Evolutionary conservation across 31 red algal species (phyloP), one percentile per base, ranked within the genome.

Genomic region (Odonthalia washingtoniensis): DNA sequence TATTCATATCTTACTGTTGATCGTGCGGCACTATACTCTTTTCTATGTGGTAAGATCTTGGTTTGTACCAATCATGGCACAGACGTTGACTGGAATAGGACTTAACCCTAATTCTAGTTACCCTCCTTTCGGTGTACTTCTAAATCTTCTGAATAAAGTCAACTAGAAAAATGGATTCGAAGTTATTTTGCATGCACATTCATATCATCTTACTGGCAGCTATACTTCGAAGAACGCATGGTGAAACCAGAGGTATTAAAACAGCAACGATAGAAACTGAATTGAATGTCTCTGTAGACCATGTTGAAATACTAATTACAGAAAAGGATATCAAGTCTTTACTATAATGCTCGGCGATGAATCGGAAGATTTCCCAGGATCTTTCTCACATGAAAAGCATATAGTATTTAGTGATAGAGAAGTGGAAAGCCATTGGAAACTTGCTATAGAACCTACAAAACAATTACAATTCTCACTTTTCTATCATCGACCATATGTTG

Each of bases 1-100:
- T 16, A 90, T 95, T 5, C 98, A 99, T 84, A 97, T 99, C 17
- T 95, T 85, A 93, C 88, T 93, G 32, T 46, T 99, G 34, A 95
- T 99, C 42, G 89, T 85, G 4, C 87, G 93, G 0, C 92, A 99
- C 73, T 61, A 86, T 34, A 42, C 69, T 34, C 84, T 97, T n/a
- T 99, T 99, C 78, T 97, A 88, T 64, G 82, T 92, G 12, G 89
- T 89, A 17, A 74, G 95, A 66, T n/a, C n/a, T n/a, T n/a, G n/a
- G n/a, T n/a, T n/a, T n/a, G n/a, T n/a, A n/a, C n/a, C n/a, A n/a
- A n/a, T n/a, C n/a, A n/a, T n/a, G n/a, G n/a, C n/a, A n/a, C n/a
- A n/a, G 33, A 86, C 90, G 0, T 70, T 99, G 65, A 80, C 46
- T 57, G 83, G 83, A 37, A 91, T 99, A 27, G 91, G 91, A 40